Evolutionary conservation across 805 yeast species (phyloP).

Genomic region (Lipomyces anomalus): DNA sequence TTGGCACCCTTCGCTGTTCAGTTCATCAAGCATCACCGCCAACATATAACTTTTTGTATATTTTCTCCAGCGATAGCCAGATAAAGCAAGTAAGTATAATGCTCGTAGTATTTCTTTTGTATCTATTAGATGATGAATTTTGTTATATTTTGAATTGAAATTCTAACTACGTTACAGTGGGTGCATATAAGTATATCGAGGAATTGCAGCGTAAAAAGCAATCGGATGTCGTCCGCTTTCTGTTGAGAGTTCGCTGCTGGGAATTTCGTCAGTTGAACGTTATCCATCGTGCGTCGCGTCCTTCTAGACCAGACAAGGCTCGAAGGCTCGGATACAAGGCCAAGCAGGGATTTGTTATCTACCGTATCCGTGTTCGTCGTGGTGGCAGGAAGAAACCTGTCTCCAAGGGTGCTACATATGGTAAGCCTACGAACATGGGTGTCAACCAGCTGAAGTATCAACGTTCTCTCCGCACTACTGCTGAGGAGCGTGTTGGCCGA

Average conservation of each 20-base stretch:
- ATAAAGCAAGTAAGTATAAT: neutral
- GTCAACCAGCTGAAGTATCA: slow-evolving; percentile 98
- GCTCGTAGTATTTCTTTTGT: too few species aligned
- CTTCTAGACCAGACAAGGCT: slow-evolving; percentile 99
- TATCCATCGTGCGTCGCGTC: slow-evolving; percentile 97
- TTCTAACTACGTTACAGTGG: slow-evolving; percentile 51
- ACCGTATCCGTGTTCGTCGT: slow-evolving; percentile 98
- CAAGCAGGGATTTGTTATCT: slow-evolving; percentile 98
- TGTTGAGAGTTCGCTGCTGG: slow-evolving; percentile 99
- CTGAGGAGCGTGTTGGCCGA: slow-evolving; percentile 99
- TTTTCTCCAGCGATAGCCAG: neutral
- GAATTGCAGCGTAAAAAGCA: slow-evolving; percentile 99
- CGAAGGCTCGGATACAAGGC: slow-evolving; percentile 99
- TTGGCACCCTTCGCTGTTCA: neutral
- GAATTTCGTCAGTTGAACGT: slow-evolving; percentile 99
- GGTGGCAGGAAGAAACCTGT: slow-evolving; percentile 99
- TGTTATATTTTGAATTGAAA: too few species aligned
- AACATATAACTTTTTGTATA: too few species aligned
- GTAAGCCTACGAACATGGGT: slow-evolving; percentile 99
- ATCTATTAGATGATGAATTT: too few species aligned
- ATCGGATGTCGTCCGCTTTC: slow-evolving; percentile 98
- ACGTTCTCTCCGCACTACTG: slow-evolving; percentile 94
- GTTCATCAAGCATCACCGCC: neutral
- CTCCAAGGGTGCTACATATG: slow-evolving; percentile 99
- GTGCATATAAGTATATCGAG: slow-evolving; percentile 99